phyloP scores from a whole-genome alignment of 441 rosid species.

The Manihot esculenta region DNA sequence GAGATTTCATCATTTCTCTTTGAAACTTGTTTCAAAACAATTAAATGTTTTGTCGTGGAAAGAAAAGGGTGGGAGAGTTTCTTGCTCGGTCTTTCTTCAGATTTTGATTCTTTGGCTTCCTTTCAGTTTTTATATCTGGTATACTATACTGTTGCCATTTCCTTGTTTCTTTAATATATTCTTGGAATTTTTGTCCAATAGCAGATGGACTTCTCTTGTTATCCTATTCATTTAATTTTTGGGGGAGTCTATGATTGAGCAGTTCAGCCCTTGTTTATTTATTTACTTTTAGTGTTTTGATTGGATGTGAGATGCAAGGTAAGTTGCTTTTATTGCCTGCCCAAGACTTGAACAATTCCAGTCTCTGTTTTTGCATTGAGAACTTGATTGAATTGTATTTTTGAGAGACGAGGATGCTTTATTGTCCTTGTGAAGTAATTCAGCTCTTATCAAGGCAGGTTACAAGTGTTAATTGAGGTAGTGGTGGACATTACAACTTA shows the following conservation, averaged over 20 bases:
- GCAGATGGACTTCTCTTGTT: neutral
- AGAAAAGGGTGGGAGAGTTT: neutral
- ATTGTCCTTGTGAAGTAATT: too few relatives aligned
- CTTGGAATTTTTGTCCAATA: neutral
- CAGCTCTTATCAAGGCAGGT: too few relatives aligned
- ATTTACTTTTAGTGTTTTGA: neutral
- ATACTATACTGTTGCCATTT: neutral
- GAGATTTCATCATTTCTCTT: too few relatives aligned
- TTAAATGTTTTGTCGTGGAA: neutral
- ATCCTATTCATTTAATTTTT: neutral
- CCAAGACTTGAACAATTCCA: neutral
- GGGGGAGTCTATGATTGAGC: neutral
- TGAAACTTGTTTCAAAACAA: too few relatives aligned
- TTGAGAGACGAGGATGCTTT: too few relatives aligned
- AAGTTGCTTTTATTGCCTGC: neutral
- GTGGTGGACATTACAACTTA: too few relatives aligned
- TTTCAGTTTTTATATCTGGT: neutral
- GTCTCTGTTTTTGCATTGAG: neutral
- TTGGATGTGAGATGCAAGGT: constrained; percentile 6
- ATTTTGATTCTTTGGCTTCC: neutral
- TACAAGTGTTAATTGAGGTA: too few relatives aligned
- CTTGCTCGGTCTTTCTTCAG: neutral
- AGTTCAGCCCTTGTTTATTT: neutral
- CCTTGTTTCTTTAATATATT: neutral
- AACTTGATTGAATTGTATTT: neutral